Percentiles rank a stretch among this genome's conserved stretches.
Evolutionary conservation across 495 filamentous ascomycete species (phyloP).

Genomic region (Neurospora sp.): DNA sequence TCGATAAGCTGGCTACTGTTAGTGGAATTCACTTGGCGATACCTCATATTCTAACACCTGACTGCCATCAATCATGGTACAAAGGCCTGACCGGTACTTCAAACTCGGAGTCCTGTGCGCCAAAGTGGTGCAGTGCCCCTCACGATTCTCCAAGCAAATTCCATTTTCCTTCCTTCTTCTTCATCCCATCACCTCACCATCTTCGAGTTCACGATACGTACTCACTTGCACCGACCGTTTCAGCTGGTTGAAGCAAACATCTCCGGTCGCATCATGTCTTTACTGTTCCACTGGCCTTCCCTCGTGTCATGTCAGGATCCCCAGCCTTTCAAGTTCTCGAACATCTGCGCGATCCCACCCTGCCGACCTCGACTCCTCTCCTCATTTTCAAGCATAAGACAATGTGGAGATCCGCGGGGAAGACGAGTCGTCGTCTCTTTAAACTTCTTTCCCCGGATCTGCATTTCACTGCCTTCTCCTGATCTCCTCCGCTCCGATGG

Average conservation of each 20-base stretch:
- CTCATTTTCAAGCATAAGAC: neutral
- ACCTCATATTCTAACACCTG: neutral
- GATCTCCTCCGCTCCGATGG: neutral
- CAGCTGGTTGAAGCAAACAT: neutral
- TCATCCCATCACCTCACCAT: neutral
- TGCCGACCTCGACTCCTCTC: neutral
- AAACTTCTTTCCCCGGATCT: neutral
- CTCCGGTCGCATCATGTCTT: neutral
- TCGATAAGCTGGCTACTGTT: neutral
- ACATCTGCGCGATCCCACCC: neutral
- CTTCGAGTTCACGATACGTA: neutral
- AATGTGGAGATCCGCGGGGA: neutral
- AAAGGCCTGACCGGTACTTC: neutral
- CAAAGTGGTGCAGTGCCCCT: neutral
- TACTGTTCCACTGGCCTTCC: neutral
- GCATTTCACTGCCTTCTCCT: neutral
- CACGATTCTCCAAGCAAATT: neutral
- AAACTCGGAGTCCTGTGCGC: neutral
- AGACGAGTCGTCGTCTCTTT: neutral
- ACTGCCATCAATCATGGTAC: neutral
- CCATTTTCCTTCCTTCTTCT: neutral
- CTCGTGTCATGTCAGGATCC: neutral
- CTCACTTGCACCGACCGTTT: neutral
- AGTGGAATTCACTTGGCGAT: neutral
- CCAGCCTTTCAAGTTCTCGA: neutral